Conservation (phyloP, 495 filamentous ascomycete species). For the Pyrenula massariospora region DNA sequence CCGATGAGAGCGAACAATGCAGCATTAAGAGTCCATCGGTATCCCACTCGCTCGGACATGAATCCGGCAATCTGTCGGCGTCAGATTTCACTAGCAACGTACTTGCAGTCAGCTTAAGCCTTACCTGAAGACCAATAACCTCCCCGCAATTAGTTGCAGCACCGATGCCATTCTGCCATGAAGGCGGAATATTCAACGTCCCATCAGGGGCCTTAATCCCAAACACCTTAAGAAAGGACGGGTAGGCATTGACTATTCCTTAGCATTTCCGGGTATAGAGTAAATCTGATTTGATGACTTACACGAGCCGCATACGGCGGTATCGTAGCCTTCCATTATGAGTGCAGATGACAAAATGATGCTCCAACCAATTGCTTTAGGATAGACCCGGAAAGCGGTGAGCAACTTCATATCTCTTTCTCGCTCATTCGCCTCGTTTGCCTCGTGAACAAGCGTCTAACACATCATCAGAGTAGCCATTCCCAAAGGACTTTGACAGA, state of each 20-base stretch:
- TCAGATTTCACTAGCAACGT: slow-evolving; percentile 2
- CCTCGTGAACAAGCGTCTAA: slow-evolving; percentile 19
- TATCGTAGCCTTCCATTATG: slow-evolving; percentile 40
- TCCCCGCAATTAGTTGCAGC: not conserved
- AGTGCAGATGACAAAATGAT: slow-evolving; percentile 30
- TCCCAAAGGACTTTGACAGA: not conserved
- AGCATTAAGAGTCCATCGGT: slow-evolving; percentile 26
- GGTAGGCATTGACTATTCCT: not conserved
- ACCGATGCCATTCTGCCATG: not conserved
- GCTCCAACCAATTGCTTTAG: slow-evolving; percentile 35
- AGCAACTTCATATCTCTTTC: slow-evolving; percentile 10
- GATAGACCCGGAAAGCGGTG: slow-evolving; percentile 13
- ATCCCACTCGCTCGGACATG: slow-evolving; percentile 32
- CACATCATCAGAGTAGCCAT: not conserved
- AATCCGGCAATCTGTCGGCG: slow-evolving; percentile 22
- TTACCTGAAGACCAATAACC: not conserved
- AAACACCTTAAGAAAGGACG: not conserved
- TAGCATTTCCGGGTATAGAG: too few relatives aligned
- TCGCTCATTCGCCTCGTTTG: slow-evolving; percentile 18
- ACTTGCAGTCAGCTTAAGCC: not conserved
- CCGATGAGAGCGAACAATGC: slow-evolving; percentile 31
- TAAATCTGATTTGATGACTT: not conserved
- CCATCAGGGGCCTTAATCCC: not conserved
- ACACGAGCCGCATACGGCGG: slow-evolving; percentile 24
- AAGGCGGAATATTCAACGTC: not conserved